Base-by-base conservation (phyloP, 768 basidiomycete genomes). In the Kwoniella sp. region DNA sequence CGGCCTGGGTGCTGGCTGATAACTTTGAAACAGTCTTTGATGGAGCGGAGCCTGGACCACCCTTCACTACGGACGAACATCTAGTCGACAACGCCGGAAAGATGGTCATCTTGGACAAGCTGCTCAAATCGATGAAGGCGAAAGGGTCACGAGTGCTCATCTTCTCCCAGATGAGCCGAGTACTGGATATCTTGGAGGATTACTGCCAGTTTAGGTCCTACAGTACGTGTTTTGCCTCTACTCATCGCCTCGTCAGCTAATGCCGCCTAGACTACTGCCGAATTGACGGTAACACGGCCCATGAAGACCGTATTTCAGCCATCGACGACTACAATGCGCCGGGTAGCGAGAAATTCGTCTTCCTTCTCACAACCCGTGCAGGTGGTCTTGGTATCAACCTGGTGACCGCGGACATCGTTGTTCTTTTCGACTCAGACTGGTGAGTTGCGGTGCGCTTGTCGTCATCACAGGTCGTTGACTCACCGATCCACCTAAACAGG, bases 111-210 rank as follows among this genome's bases (percentile, higher is more conserved):
- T 82, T 99, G 25, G 92, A 99, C 78, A 96, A 90, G 73, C 79
- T 99, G 0, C 82, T 98, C 17, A 78, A 79, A 50, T 83, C 80
- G 28, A 86, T 96, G 88, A 89, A 88, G 67, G 84, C 76, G 20
- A 91, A 91, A 71, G 92, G 90, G n/a, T 93, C 89, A 2, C 83
- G 93, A 7, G 88, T 91, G 3, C 82, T 96, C 60, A 95, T 99
- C 56, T 99, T 99, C 78, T 93, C 89, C 64, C 95, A 98, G 75
- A 98, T 99, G 95, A 92, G 89, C 75, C 85, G 95, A n/a, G 88
- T 98, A 52, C 80, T 96, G 42, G 95, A 99, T 73, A 98, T 99
- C 53, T 74, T 99, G 38, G 93, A 98, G 71, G 93, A 98, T 69
- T 98, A 92, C 74, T 96, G 91, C 74, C 78, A 93, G 55, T 99